Conservation (phyloP, 768 basidiomycete genomes). For the Trametes maxima region DNA sequence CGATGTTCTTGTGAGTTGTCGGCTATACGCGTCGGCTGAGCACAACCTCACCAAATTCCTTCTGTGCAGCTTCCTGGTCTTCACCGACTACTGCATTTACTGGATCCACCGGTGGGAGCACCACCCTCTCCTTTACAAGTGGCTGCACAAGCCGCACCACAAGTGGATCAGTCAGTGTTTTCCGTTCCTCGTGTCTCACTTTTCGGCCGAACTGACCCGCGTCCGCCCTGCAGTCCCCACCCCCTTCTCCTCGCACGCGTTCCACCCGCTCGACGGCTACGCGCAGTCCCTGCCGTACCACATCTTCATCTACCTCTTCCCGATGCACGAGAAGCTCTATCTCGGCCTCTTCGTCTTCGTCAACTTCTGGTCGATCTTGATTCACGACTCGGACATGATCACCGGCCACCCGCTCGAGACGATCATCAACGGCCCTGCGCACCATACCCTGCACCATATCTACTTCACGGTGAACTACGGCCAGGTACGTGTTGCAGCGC, state of each 20-base stretch:
- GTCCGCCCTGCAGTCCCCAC: slow-evolving; percentile 72
- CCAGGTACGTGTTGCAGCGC: slow-evolving; percentile 52
- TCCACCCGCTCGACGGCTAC: slow-evolving; percentile 96
- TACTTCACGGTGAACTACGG: slow-evolving; percentile 98
- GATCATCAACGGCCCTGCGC: slow-evolving; percentile 96
- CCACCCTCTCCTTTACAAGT: slow-evolving; percentile 83
- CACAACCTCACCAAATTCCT: slow-evolving; percentile 1
- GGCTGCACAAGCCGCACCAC: slow-evolving; percentile 96
- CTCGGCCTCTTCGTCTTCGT: slow-evolving; percentile 87
- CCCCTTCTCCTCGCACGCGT: slow-evolving; percentile 96
- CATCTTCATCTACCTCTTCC: slow-evolving; percentile 87
- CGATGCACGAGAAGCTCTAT: slow-evolving; percentile 83
- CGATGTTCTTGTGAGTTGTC: slow-evolving; percentile 62
- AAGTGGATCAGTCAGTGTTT: slow-evolving; percentile 88
- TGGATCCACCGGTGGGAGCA: slow-evolving; percentile 96
- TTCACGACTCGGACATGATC: slow-evolving; percentile 99
- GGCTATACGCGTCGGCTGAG: background rate
- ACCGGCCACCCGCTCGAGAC: slow-evolving; percentile 86
- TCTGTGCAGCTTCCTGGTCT: slow-evolving; percentile 64
- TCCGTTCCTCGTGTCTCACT: background rate
- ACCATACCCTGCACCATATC: slow-evolving; percentile 95
- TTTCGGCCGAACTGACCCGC: slow-evolving; percentile 4
- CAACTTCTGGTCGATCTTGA: slow-evolving; percentile 94
- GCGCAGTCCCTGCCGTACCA: slow-evolving; percentile 95
- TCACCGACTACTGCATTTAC: slow-evolving; percentile 94